Base-by-base conservation (phyloP, 75 land plant species). In the Chamaecyparis obtusa region DNA sequence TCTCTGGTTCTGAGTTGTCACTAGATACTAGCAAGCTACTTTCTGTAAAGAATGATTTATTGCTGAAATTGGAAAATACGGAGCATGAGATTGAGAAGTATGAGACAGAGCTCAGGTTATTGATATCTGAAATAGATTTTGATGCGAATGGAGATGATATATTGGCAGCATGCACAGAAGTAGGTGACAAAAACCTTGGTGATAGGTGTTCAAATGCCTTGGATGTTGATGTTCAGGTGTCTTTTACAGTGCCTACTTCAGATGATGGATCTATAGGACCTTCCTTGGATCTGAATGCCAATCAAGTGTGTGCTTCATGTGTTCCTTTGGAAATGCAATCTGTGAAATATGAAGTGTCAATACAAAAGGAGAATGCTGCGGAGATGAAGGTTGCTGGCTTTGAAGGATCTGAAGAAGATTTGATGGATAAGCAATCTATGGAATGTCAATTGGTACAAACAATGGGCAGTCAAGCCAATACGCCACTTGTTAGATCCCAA, bases 51-150 rank as follows among this genome's bases (percentile, higher is more conserved):
- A 79, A 51, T 44, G 93, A 93, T 48, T 83, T 93, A 76, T 82
- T 77, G 37, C 92, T 93, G 85, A 87, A 89, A 44, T 21, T 94
- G 41, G 95, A 92, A 78, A 85, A 85, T 43, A 93, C 93, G 36
- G 94, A 94, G 83, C 79, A 76, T 85, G 93, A 94, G 41, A 90
- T 94, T 89, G 95, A 94, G 87, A 64, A 54, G 79, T 87, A 88
- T 83, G 95, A 94, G 77, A 93, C 39, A 84, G 95, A 94, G 83
- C 89, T 94, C 32, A 94, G 89, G 87, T 87, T 87, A 32, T 64
- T 92, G 75, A 88, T 86, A 44, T 35, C 69, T 85, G 87, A 32
- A 81, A 21, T 74, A 49, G 90, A 41, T 69, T 17, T 37, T 2
- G 27, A 77, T 36, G 24, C 80, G 15, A 24, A 37, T 13, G 43